Conservation (phyloP, 306 rosid species). For the Delonix regia region DNA sequence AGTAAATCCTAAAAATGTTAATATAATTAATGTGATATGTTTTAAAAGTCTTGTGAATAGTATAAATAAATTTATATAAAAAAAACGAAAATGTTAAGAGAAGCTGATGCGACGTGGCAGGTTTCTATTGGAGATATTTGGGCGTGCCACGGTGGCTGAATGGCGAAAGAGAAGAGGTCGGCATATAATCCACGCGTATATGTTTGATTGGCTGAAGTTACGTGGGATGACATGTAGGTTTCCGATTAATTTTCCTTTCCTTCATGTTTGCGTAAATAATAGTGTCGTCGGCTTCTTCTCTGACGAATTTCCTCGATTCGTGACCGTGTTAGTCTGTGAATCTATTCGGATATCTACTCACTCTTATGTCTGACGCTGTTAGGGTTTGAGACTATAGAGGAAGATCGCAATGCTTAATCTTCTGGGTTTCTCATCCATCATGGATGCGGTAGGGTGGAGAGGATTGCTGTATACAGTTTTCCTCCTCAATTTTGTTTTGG, state of each 20-base stretch:
- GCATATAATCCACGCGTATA: background rate
- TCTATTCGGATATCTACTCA: background rate
- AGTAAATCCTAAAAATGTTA: too few species aligned
- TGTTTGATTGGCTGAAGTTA: background rate
- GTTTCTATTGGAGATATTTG: background rate
- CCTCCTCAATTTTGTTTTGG: constrained; percentile 74
- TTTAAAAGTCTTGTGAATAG: too few species aligned
- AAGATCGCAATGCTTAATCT: constrained; percentile 41
- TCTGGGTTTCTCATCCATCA: constrained; percentile 41
- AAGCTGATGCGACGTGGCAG: background rate
- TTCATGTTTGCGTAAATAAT: background rate
- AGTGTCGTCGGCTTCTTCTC: background rate
- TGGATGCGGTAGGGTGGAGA: constrained; percentile 68
- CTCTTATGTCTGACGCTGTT: background rate
- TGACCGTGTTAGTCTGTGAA: background rate
- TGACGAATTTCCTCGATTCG: background rate
- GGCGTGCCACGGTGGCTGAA: background rate
- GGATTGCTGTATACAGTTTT: constrained; percentile 63
- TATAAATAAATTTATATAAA: too few species aligned
- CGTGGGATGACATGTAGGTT: background rate
- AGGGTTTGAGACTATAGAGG: background rate
- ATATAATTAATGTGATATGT: too few species aligned
- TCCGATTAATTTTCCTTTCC: background rate
- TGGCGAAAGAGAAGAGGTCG: background rate
- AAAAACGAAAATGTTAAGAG: background rate